A percentile compares a stretch with the other conserved stretches of the same genome.
These are phyloP conservation scores for Suillus luteus DNA, from an alignment of 768 basidiomycete species.

Conservation along the genomic window DNA sequence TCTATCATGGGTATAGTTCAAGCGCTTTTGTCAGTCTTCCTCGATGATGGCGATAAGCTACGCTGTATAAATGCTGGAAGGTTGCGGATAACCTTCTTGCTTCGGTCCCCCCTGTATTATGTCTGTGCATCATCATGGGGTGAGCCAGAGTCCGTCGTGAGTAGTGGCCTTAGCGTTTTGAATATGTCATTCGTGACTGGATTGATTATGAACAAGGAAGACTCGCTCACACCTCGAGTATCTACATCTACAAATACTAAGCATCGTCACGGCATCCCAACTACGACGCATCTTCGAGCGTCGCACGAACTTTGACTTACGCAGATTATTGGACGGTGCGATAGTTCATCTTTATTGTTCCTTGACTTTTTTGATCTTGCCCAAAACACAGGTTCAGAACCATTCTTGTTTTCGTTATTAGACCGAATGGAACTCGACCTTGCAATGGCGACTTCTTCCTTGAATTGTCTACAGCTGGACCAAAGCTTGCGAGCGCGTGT, in stretches of 20 bases:
- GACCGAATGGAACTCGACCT: conserved; percentile 74
- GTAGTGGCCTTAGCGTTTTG: conserved; percentile 31
- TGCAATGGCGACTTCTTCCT: conserved; percentile 76
- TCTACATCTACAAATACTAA: conserved; percentile 89
- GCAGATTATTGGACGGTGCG: conserved; percentile 68
- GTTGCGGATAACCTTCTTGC: conserved; percentile 83
- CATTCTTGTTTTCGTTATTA: conserved; percentile 75
- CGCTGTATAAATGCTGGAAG: conserved; percentile 82
- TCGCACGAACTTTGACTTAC: conserved; percentile 88
- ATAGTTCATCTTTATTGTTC: not conserved
- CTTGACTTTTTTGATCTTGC: conserved; percentile 7
- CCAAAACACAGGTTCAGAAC: conserved; percentile 67
- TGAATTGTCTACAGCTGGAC: conserved; percentile 81
- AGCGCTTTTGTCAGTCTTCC: conserved; percentile 93
- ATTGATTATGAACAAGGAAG: conserved; percentile 60
- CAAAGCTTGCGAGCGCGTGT: conserved; percentile 65
- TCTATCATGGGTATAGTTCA: conserved; percentile 91
- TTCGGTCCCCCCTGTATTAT: conserved; percentile 88
- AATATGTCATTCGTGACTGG: not conserved
- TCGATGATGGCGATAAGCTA: conserved; percentile 86
- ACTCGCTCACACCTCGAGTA: conserved; percentile 93
- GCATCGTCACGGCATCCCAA: conserved; percentile 84
- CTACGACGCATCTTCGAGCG: conserved; percentile 84
- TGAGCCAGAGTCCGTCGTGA: conserved; percentile 94
- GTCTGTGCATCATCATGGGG: conserved; percentile 91